Conservation (phyloP, 768 basidiomycete species). For the Leccinum sublutescens region DNA sequence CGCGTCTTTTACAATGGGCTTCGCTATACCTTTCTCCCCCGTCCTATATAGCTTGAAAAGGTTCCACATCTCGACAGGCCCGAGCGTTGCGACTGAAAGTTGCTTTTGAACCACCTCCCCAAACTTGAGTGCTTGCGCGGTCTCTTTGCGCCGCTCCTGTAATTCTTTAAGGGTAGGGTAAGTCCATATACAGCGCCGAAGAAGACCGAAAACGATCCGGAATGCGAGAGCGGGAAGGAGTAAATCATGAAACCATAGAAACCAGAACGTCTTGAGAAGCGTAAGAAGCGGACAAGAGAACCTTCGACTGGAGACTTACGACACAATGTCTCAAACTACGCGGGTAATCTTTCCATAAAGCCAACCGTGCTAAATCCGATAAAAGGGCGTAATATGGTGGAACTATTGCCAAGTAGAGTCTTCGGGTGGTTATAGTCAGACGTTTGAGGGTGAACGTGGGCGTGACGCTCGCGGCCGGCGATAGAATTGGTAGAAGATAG, state of each 20-base stretch:
- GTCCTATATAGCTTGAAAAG: constrained; percentile 45
- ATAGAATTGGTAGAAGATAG: constrained; percentile 48
- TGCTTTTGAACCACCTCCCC: constrained; percentile 47
- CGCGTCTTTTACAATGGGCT: constrained; percentile 17
- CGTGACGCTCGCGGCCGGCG: constrained; percentile 36
- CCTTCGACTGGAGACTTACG: constrained; percentile 37
- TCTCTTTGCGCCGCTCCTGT: constrained; percentile 47
- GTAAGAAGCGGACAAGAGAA: constrained; percentile 2
- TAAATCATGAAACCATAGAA: constrained; percentile 58
- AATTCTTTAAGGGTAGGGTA: constrained; percentile 58
- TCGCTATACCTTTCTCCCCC: constrained; percentile 35
- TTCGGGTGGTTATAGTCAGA: constrained; percentile 48
- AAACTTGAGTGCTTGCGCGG: constrained; percentile 50
- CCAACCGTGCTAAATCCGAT: constrained; percentile 38
- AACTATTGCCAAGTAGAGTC: constrained; percentile 53
- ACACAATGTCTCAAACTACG: constrained; percentile 50
- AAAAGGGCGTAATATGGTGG: constrained; percentile 51
- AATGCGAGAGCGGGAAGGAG: constrained; percentile 52
- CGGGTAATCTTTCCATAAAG: constrained; percentile 52
- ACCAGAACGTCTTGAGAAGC: constrained; percentile 53
- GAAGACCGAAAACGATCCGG: constrained; percentile 46
- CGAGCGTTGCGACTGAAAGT: constrained; percentile 47
- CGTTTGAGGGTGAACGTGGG: constrained; percentile 56
- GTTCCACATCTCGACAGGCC: constrained; percentile 52
- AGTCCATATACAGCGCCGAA: constrained; percentile 48